Base-by-base conservation (phyloP, 129 eudicot genomes). In the Flaveria sonorensis region DNA sequence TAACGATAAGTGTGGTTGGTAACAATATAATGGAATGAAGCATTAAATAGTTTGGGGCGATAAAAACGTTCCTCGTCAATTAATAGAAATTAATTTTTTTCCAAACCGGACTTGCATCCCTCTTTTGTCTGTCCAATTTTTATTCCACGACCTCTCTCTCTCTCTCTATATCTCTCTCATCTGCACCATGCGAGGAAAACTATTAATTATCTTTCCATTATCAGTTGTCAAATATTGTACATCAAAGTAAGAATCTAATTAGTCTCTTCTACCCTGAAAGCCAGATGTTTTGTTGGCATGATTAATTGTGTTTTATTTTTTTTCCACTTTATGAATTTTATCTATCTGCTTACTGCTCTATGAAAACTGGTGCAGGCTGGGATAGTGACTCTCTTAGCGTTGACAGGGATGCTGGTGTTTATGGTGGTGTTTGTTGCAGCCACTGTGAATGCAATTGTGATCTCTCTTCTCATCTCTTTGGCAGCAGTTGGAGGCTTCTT, bases 401-500 rank as follows among this genome's bases (percentile, higher is more conserved):
- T 91, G 87, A 83, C 96, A 1, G 98, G 98, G 78, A 52, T 89
- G 79, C 79, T 87, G 52, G 89, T 84, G 66, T 94, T 94, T 68
- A 84, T 72, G 85, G 84, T 94, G 28, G 89, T 94, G 83, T 87
- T 94, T 53, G 73, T 81, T 4, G 90, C 87, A 9, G 97, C 97
- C 79, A 94, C 98, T 39, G 63, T 87, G 73, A 94, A 94, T 79
- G 97, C 98, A 47, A 76, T 94, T 39, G 84, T 89, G 59, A 79
- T 94, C 72, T 91, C 96, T 23, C 85, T 86, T 70, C 84, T 93
- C 59, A 32, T 91, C 79, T 88, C 97, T 30, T 21, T 93, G 79
- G 98, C 92, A 19, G 98, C 93, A 76, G 89, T 84, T 42, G 98
- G 98, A 59, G 96, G 97, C 75, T 89, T 89, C 79, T 78, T 93